Percentiles rank a stretch among this genome's conserved stretches.
Evolutionary conservation across 164 flowering plant genomes (phyloP).

Genomic region (Stephania cephalantha): DNA sequence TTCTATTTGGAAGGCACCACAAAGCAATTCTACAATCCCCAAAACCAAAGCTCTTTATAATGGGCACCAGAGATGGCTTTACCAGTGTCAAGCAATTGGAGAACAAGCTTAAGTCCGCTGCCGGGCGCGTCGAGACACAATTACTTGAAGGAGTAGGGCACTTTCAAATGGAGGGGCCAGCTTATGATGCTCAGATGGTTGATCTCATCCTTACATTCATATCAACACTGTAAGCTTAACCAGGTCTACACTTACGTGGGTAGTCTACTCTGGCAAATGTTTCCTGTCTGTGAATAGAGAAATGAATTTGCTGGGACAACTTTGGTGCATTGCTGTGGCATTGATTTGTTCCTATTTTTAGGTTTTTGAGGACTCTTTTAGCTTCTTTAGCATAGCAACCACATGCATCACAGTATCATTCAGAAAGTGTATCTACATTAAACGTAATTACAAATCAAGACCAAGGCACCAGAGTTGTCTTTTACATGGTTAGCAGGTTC

Average conservation of each 20-base stretch:
- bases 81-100: conserved; percentile 80
- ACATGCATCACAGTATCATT: too few relatives aligned
- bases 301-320: too few relatives aligned
- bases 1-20: conserved; percentile 91
- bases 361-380: neutral
- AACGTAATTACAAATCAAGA: neutral
- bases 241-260: too few relatives aligned
- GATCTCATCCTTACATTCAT: conserved; percentile 52
- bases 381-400: neutral
- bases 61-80: conserved; percentile 93
- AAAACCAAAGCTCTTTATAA: conserved; percentile 82
- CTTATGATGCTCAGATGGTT: conserved; percentile 73
- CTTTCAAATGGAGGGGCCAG: conserved; percentile 92
- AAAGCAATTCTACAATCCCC: conserved; percentile 61
- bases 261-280: too few relatives aligned
- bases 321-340: neutral
- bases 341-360: neutral
- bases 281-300: too few relatives aligned
- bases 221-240: conserved; percentile 33
- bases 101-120: conserved; percentile 67
- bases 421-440: neutral
- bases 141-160: conserved; percentile 79
- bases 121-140: conserved; percentile 71
- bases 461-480: neutral
- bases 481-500: conserved; percentile 12